Percentiles rank a stretch among this genome's conserved stretches.
phyloP scores from a whole-genome alignment of 495 filamentous ascomycete genomes.

The Hypoxylon subgilvum region DNA sequence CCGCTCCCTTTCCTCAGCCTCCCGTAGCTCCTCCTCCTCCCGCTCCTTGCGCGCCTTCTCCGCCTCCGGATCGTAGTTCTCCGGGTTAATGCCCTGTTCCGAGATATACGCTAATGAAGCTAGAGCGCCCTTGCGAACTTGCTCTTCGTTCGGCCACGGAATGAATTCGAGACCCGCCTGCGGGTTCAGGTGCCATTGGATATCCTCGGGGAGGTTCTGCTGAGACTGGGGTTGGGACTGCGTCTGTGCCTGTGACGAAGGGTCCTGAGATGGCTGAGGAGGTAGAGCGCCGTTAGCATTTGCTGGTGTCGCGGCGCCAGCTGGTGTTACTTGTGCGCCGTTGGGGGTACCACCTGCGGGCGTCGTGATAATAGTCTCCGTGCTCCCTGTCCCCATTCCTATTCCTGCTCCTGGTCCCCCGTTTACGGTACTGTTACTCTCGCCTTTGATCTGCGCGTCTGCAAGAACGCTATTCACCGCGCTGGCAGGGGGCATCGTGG shows the following conservation, averaged over 20 bases:
- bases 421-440: conserved; percentile 29
- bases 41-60: conserved; percentile 52
- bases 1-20: conserved; percentile 52
- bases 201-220: conserved; percentile 42
- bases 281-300: conserved; percentile 18
- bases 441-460: conserved; percentile 18
- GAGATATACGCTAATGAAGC: conserved; percentile 61
- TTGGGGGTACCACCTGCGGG: conserved; percentile 39
- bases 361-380: conserved; percentile 35
- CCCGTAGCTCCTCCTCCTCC: conserved; percentile 46
- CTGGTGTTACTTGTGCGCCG: conserved; percentile 17
- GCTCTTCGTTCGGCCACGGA: conserved; percentile 72
- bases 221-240: not conserved
- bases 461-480: conserved; percentile 46
- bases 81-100: conserved; percentile 63
- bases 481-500: conserved; percentile 70
- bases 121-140: conserved; percentile 67
- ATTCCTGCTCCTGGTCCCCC: no score
- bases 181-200: conserved; percentile 60
- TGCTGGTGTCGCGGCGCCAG: not conserved
- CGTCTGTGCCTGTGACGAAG: conserved; percentile 4
- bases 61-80: conserved; percentile 59
- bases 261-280: conserved; percentile 9
- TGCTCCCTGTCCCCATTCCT: conserved; percentile 27
- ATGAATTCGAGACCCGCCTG: conserved; percentile 57